Percentiles rank a stretch among this genome's conserved stretches.
Evolutionary conservation across 345 rosid genomes (phyloP).

Genomic region (Gossypium turneri): DNA sequence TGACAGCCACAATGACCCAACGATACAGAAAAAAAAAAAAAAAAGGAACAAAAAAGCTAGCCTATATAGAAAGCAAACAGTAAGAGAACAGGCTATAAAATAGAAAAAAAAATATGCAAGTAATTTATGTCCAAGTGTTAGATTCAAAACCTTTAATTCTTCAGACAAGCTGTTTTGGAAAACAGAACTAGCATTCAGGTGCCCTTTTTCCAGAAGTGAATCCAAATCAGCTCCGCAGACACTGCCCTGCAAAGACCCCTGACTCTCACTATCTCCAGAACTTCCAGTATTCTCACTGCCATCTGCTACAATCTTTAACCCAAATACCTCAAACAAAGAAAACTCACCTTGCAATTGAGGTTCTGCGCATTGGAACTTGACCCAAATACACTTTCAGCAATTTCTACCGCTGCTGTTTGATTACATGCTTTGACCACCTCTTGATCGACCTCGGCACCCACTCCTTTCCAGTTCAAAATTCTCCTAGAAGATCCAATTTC

Average conservation of each 20-base stretch:
- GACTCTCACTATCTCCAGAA: slow-evolving; percentile 40
- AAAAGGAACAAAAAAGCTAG: background rate
- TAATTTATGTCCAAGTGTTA: slow-evolving; percentile 16
- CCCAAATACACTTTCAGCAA: slow-evolving; percentile 32
- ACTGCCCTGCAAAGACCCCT: slow-evolving; percentile 52
- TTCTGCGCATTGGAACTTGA: slow-evolving; percentile 36
- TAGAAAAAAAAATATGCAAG: background rate
- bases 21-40: background rate
- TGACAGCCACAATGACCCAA: slow-evolving; percentile 18
- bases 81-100: background rate
- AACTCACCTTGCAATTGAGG: slow-evolving; percentile 51
- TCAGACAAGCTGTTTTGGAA: slow-evolving; percentile 41
- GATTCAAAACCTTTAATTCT: slow-evolving; percentile 51
- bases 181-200: slow-evolving; percentile 28
- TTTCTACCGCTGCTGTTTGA: slow-evolving; percentile 34
- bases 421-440: slow-evolving; percentile 35
- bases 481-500: slow-evolving; percentile 25
- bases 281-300: slow-evolving; percentile 30
- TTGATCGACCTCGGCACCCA: slow-evolving; percentile 34
- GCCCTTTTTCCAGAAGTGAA: slow-evolving; percentile 35
- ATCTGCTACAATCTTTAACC: slow-evolving; percentile 32
- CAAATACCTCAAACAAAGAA: slow-evolving; percentile 38
- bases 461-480: slow-evolving; percentile 25
- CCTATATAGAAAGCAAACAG: background rate
- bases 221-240: slow-evolving; percentile 30